phyloP scores from a whole-genome alignment of 306 rosid species.

The Medicago lupulina region DNA sequence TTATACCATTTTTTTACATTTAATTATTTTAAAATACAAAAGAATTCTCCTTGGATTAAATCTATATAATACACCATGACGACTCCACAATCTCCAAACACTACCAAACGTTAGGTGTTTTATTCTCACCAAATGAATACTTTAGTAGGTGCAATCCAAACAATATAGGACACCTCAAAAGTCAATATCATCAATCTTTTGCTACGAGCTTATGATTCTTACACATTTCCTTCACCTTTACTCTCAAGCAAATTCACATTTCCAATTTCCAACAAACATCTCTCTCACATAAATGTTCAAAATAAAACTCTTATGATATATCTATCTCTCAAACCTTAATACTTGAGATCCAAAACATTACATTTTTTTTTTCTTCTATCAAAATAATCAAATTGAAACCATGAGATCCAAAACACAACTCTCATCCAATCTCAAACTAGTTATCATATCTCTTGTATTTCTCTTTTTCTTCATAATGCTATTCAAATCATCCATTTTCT shows the following conservation, averaged over 20 bases:
- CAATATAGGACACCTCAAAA: constrained; percentile 17
- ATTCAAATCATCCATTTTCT: constrained; percentile 53
- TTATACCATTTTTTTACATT: too few relatives aligned
- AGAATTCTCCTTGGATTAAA: neutral
- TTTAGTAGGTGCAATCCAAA: constrained; percentile 18
- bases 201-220: neutral
- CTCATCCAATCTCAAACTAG: constrained; percentile 58
- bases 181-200: neutral
- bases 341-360: neutral
- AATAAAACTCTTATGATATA: constrained; percentile 14
- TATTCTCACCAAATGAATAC: constrained; percentile 30
- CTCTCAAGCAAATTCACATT: constrained; percentile 37
- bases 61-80: neutral
- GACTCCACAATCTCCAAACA: neutral
- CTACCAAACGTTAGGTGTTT: constrained; percentile 33
- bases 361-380: neutral
- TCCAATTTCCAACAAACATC: constrained; percentile 4
- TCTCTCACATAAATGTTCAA: constrained; percentile 32
- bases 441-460: constrained; percentile 47
- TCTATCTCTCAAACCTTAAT: neutral
- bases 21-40: too few relatives aligned
- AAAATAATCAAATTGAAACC: neutral
- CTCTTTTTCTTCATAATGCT: constrained; percentile 57
- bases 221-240: constrained; percentile 45
- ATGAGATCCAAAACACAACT: constrained; percentile 53